Evolutionary conservation across 2,329 filamentous ascomycete genomes (phyloP).

Genomic region (Aspergillus novofumigatus): DNA sequence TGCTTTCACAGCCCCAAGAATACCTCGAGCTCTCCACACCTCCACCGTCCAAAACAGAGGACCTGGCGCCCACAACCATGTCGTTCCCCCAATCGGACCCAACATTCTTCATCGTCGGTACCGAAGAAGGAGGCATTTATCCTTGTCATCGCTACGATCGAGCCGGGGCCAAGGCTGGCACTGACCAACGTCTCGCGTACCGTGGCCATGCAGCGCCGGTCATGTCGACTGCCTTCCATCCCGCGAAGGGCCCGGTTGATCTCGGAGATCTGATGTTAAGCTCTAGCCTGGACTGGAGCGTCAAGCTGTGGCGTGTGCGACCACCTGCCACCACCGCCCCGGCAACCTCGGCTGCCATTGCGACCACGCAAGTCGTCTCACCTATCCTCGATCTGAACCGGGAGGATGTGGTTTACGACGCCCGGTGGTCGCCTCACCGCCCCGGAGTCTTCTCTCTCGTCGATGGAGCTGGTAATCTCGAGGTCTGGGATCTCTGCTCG

Average conservation of each 20-base stretch:
- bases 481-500: constrained; percentile 91
- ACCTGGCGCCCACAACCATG: constrained; percentile 90
- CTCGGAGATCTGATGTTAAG: constrained; percentile 89
- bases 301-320: constrained; percentile 93
- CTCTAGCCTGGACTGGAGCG: constrained; percentile 93
- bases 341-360: constrained; percentile 29
- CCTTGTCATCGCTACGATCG: constrained; percentile 97
- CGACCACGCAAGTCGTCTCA: constrained; percentile 51
- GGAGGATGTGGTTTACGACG: constrained; percentile 96
- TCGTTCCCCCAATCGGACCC: constrained; percentile 93
- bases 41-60: constrained; percentile 83
- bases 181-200: constrained; percentile 85
- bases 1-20: constrained; percentile 95
- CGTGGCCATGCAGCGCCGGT: constrained; percentile 88
- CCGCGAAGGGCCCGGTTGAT: constrained; percentile 85
- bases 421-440: constrained; percentile 89
- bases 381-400: constrained; percentile 87
- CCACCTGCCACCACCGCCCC: constrained; percentile 40
- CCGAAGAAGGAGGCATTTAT: constrained; percentile 93
- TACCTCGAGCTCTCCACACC: constrained; percentile 83
- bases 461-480: constrained; percentile 85
- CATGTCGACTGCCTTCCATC: constrained; percentile 95
- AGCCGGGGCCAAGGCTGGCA: constrained; percentile 91
- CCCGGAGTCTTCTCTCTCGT: constrained; percentile 93
- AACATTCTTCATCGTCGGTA: constrained; percentile 95